phyloP scores from a whole-genome alignment of 2,329 filamentous ascomycete genomes.

The Aspergillus clavatus region DNA sequence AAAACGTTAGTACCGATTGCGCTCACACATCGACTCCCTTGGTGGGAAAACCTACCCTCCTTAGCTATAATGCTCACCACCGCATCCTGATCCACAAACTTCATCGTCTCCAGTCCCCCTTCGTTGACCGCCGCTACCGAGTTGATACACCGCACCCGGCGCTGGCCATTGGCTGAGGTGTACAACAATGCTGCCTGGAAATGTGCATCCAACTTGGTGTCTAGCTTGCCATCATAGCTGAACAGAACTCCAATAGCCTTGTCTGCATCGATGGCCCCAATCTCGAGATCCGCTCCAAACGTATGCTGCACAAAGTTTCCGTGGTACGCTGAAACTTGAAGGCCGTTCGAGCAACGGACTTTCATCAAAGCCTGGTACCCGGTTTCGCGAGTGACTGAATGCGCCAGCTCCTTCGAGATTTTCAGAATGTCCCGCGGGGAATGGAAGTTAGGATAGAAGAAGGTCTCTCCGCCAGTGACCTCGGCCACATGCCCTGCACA shows the following conservation, averaged over 20 bases:
- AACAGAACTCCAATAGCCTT: constrained; percentile 91
- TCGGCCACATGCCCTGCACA: constrained; percentile 70
- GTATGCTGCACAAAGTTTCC: constrained; percentile 96
- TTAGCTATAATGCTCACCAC: constrained; percentile 85
- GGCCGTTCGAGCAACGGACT: constrained; percentile 91
- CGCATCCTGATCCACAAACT: constrained; percentile 92
- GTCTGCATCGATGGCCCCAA: constrained; percentile 87
- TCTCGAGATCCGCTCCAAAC: constrained; percentile 89
- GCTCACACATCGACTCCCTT: neutral
- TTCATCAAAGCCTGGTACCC: constrained; percentile 97
- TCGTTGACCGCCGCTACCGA: constrained; percentile 89
- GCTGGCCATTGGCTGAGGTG: constrained; percentile 82
- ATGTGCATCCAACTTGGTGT: constrained; percentile 91
- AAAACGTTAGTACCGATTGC: constrained; percentile 17
- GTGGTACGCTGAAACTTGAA: constrained; percentile 90
- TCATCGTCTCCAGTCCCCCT: constrained; percentile 75
- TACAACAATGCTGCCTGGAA: constrained; percentile 95
- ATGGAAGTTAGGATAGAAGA: constrained; percentile 96
- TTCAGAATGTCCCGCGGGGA: constrained; percentile 79
- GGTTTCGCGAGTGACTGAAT: constrained; percentile 81
- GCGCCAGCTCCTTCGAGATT: constrained; percentile 77
- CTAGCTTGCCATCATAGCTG: constrained; percentile 94
- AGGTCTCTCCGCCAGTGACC: constrained; percentile 89
- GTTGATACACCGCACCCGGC: constrained; percentile 88
- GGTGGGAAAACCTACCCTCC: constrained; percentile 51